Evolutionary conservation across 139 green algal species (phyloP).

Genomic region (Mychonastes homosphaera): DNA sequence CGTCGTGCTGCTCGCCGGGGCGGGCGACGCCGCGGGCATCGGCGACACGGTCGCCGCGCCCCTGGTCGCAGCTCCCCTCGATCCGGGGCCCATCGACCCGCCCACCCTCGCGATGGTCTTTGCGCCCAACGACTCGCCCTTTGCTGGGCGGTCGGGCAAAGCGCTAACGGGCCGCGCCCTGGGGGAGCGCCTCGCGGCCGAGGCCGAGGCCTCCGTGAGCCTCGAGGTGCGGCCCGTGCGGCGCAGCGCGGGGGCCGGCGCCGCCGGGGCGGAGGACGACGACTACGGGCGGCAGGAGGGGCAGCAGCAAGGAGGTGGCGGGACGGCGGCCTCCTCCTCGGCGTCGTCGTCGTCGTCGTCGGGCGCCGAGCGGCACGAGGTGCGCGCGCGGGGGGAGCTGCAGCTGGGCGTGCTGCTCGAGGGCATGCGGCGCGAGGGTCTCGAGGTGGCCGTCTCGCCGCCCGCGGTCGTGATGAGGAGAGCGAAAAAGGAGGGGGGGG

Average conservation of each 20-base stretch:
- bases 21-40: constrained; percentile 33
- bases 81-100: constrained; percentile 69
- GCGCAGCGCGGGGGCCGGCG: too few relatives aligned
- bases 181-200: constrained; percentile 57
- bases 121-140: constrained; percentile 69
- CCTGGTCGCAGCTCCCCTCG: constrained; percentile 33
- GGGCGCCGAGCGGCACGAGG: constrained; percentile 49
- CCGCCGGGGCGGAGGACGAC: too few relatives aligned
- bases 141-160: constrained; percentile 55
- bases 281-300: too few relatives aligned
- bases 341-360: too few relatives aligned
- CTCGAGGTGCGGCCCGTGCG: constrained; percentile 29
- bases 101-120: constrained; percentile 86
- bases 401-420: constrained; percentile 88
- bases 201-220: constrained; percentile 75
- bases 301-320: constrained; percentile 23
- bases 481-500: neutral
- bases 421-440: constrained; percentile 71
- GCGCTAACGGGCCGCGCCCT: constrained; percentile 74
- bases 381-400: constrained; percentile 79
- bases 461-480: constrained; percentile 53
- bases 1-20: constrained; percentile 64
- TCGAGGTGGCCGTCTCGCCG: constrained; percentile 79
- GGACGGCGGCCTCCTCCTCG: too few relatives aligned
- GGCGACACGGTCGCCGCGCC: constrained; percentile 59